Conservation (phyloP, 257 asterid species). For the Lantana camara region DNA sequence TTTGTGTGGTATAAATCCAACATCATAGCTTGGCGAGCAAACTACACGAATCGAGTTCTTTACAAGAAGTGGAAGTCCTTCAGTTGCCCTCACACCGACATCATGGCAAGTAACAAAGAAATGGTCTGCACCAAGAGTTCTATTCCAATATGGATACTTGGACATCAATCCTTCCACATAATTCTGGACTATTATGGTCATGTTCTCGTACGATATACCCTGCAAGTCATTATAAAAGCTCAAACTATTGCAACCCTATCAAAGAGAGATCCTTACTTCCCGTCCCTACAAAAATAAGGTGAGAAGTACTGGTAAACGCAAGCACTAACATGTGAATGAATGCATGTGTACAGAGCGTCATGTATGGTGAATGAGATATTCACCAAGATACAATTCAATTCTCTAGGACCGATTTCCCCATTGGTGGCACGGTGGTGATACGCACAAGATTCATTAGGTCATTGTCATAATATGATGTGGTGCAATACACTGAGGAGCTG, state of each 20-base stretch:
- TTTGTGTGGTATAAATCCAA: conserved; percentile 97
- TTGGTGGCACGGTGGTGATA: background rate
- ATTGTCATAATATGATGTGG: background rate
- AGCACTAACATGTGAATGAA: background rate
- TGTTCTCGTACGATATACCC: conserved; percentile 96
- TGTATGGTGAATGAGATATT: background rate
- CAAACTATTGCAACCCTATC: conserved; percentile 4
- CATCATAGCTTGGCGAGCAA: conserved; percentile 99
- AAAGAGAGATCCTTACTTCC: background rate
- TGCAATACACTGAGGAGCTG: background rate
- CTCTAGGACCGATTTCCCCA: too few species aligned
- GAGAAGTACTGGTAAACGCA: background rate
- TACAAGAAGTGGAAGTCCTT: conserved; percentile 87
- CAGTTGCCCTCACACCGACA: conserved; percentile 99
- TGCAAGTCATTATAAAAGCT: conserved; percentile 43
- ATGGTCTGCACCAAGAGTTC: conserved; percentile 97
- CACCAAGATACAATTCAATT: too few species aligned
- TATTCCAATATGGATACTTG: conserved; percentile 93
- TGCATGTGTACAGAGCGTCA: background rate
- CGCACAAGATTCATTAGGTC: background rate
- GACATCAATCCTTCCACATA: conserved; percentile 79
- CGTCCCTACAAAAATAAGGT: background rate
- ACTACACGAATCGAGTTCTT: conserved; percentile 97
- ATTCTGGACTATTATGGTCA: conserved; percentile 82
- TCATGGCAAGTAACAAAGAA: conserved; percentile 98